Evolutionary conservation across 352 stramenopile species (phyloP).

Genomic region (Bremia lactucae): DNA sequence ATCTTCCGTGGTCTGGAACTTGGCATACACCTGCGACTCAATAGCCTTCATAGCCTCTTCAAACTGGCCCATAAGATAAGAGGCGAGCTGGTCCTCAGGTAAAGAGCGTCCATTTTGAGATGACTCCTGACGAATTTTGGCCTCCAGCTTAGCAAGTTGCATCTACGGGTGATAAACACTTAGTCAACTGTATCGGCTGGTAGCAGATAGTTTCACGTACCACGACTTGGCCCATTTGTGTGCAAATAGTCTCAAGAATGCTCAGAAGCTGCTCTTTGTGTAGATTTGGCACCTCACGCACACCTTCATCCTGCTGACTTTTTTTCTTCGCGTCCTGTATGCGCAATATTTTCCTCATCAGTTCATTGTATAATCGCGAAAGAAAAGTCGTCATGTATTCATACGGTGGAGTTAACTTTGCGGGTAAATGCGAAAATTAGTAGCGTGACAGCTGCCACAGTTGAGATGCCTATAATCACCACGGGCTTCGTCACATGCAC

Average conservation of each 20-base stretch:
- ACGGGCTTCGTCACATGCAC: conserved; percentile 74
- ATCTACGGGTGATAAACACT: no score
- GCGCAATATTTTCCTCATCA: neutral
- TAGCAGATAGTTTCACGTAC: conserved; percentile 23
- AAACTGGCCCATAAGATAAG: conserved; percentile 85
- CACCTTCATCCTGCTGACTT: conserved; percentile 38
- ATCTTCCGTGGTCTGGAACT: conserved; percentile 84
- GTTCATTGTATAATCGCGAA: neutral
- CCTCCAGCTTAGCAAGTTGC: conserved; percentile 79
- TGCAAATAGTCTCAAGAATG: conserved; percentile 82
- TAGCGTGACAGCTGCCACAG: conserved; percentile 40
- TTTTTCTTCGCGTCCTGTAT: conserved; percentile 42
- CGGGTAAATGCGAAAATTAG: conserved; percentile 43
- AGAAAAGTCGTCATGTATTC: conserved; percentile 4
- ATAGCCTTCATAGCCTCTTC: conserved; percentile 86
- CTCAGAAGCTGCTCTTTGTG: conserved; percentile 82
- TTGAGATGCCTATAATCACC: conserved; percentile 61
- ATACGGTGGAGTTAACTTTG: conserved; percentile 29
- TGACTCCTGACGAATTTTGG: conserved; percentile 83
- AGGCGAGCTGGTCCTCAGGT: conserved; percentile 76
- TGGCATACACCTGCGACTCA: conserved; percentile 81
- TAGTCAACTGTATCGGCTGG: neutral
- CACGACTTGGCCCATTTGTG: conserved; percentile 84
- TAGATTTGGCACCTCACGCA: conserved; percentile 72
- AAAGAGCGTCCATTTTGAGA: conserved; percentile 72